phyloP scores from a whole-genome alignment of 73 alveolate genomes.

The Stentor coeruleus region DNA sequence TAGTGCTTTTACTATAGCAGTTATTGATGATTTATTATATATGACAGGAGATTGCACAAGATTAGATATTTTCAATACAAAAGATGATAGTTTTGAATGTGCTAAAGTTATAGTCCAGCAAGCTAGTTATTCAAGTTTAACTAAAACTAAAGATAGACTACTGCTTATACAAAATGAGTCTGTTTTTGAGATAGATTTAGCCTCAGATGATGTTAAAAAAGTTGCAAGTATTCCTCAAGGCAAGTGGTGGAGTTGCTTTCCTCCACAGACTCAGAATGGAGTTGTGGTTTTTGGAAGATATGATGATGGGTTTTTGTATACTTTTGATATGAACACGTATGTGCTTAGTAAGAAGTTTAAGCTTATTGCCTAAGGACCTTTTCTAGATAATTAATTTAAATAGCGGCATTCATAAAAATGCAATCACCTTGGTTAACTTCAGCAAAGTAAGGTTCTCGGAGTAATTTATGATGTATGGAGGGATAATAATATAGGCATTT shows the following conservation, averaged over 20 bases:
- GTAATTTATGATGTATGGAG: neutral
- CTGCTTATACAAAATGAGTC: neutral
- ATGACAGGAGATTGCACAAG: slow-evolving; percentile 9
- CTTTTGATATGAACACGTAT: neutral
- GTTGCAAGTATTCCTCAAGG: neutral
- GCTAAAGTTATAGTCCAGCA: neutral
- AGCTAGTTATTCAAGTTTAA: neutral
- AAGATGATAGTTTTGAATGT: too few species aligned
- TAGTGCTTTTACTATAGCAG: neutral
- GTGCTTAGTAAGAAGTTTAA: neutral
- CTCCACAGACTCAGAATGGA: neutral
- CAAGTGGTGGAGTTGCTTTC: slow-evolving; percentile 3
- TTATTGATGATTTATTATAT: neutral
- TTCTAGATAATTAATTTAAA: too few species aligned
- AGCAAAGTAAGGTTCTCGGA: neutral
- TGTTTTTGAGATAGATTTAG: neutral
- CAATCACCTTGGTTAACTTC: neutral
- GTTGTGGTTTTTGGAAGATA: neutral
- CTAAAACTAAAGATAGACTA: neutral
- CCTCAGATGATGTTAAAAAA: neutral
- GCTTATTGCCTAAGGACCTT: neutral
- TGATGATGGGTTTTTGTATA: neutral
- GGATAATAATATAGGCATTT: too few species aligned
- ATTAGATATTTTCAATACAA: neutral
- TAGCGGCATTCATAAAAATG: neutral